These are phyloP conservation scores for Eucalyptus decipiens DNA, from an alignment of 345 rosid species.

Conservation along the genomic window DNA sequence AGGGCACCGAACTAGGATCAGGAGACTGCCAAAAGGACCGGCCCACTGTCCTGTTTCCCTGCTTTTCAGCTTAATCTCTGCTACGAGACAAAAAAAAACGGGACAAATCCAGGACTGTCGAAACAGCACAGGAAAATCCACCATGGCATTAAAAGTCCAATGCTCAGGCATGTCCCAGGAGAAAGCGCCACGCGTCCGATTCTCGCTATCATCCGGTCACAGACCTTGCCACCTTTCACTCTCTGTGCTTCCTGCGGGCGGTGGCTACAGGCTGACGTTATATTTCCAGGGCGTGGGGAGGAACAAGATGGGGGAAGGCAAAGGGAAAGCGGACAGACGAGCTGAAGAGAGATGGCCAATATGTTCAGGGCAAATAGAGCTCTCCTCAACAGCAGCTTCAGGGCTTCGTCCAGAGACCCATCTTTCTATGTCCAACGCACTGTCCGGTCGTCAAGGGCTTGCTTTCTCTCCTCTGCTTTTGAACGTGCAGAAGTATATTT, in stretches of 20 bases:
- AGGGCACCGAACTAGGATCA: not conserved
- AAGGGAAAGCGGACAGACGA: not conserved
- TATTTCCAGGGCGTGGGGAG: not conserved
- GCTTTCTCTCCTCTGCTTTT: slow-evolving; percentile 1
- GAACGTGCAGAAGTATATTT: slow-evolving; percentile 1
- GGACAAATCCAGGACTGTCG: not conserved
- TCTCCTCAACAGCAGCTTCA: not conserved
- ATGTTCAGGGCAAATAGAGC: slow-evolving; percentile 5
- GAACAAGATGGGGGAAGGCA: not conserved
- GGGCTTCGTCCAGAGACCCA: not conserved
- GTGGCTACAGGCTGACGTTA: not conserved
- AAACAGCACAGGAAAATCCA: not conserved
- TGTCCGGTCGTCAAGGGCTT: not conserved
- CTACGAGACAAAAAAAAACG: not conserved
- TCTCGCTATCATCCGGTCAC: not conserved
- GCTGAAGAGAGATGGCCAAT: not conserved
- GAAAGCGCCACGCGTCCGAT: not conserved
- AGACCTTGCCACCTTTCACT: not conserved
- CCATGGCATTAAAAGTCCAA: not conserved
- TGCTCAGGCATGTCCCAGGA: not conserved
- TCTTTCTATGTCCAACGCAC: not conserved
- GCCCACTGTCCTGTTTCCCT: not conserved
- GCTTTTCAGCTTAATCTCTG: not conserved
- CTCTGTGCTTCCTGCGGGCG: not conserved
- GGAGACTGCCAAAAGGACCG: not conserved